Evolutionary conservation across 1,284 basidiomycete species (phyloP).

Genomic region (Apiotrichum mycotoxinovorans): DNA sequence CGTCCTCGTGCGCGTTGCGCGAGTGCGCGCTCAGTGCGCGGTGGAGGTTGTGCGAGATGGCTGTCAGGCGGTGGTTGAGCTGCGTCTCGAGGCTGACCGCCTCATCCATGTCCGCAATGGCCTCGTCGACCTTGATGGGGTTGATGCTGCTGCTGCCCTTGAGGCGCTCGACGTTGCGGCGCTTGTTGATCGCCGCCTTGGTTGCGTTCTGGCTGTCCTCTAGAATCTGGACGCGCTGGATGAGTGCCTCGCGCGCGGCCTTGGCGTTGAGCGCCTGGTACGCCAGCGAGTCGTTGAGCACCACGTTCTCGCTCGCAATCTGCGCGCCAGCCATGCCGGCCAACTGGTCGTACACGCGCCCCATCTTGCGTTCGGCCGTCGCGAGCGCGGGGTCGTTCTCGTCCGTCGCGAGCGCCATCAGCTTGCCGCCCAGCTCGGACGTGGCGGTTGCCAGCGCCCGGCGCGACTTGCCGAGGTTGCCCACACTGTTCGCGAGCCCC

Average conservation of each 20-base stretch:
- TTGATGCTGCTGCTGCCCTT: conserved; percentile 84
- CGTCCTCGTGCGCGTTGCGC: conserved; percentile 78
- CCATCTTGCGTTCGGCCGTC: conserved; percentile 74
- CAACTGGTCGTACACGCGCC: conserved; percentile 76
- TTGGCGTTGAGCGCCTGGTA: conserved; percentile 93
- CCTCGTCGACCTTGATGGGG: conserved; percentile 82
- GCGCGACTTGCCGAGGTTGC: conserved; percentile 72
- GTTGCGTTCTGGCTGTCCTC: conserved; percentile 89
- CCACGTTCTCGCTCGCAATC: conserved; percentile 80
- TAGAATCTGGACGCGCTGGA: conserved; percentile 77
- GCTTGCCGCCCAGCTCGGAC: conserved; percentile 81
- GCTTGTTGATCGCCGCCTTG: conserved; percentile 84
- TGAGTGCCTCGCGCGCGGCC: conserved; percentile 77
- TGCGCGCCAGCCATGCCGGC: conserved; percentile 80
- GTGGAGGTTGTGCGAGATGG: conserved; percentile 87
- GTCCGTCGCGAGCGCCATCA: conserved; percentile 79
- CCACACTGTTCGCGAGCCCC: conserved; percentile 79
- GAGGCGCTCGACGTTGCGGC: conserved; percentile 80
- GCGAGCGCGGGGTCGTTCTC: conserved; percentile 77
- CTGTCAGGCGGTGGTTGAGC: conserved; percentile 72
- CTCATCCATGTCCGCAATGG: conserved; percentile 89
- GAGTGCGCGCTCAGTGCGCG: conserved; percentile 76
- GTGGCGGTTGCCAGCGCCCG: conserved; percentile 71
- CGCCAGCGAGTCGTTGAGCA: conserved; percentile 82
- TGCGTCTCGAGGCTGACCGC: conserved; percentile 81